These are phyloP conservation scores for Kalanchoe fedtschenkoi DNA, from an alignment of 164 flowering plant species.

Conservation along the genomic window DNA sequence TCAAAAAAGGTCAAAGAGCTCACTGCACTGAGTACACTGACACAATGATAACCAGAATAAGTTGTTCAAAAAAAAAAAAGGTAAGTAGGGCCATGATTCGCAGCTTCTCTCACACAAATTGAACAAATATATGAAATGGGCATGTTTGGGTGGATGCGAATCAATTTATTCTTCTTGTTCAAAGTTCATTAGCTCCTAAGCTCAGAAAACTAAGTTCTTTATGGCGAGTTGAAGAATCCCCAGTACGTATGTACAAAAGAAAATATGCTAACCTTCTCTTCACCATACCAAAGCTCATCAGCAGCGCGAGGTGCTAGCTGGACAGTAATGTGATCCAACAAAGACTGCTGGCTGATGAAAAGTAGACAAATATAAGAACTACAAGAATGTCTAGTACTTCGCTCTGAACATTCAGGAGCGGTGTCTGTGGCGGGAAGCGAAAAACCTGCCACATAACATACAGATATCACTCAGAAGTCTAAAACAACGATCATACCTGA, in stretches of 20 bases:
- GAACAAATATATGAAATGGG: too few species aligned
- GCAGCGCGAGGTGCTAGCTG: slow-evolving; percentile 95
- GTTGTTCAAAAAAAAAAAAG: background rate
- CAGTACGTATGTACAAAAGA: background rate
- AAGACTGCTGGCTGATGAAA: slow-evolving; percentile 67
- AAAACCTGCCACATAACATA: background rate
- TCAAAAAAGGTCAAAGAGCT: background rate
- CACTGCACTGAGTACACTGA: too few species aligned
- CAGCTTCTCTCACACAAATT: too few species aligned
- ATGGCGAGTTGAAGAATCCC: background rate
- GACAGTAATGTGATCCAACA: slow-evolving; percentile 85
- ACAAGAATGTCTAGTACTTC: background rate
- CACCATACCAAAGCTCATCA: slow-evolving; percentile 85
- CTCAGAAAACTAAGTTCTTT: background rate
- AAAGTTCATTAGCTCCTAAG: background rate
- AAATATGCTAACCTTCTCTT: slow-evolving; percentile 46
- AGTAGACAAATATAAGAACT: background rate
- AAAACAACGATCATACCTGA: slow-evolving; percentile 36
- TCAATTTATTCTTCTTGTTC: background rate
- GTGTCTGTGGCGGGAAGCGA: background rate
- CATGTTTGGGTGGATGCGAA: background rate
- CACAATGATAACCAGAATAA: background rate
- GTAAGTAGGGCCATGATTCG: too few species aligned
- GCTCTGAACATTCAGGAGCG: background rate
- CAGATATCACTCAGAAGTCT: background rate